Percentiles rank a stretch among this genome's conserved stretches.
These are phyloP conservation scores for Huntiella bhutanensis DNA, from an alignment of 2,329 filamentous ascomycete genomes.

Conservation along the genomic window DNA sequence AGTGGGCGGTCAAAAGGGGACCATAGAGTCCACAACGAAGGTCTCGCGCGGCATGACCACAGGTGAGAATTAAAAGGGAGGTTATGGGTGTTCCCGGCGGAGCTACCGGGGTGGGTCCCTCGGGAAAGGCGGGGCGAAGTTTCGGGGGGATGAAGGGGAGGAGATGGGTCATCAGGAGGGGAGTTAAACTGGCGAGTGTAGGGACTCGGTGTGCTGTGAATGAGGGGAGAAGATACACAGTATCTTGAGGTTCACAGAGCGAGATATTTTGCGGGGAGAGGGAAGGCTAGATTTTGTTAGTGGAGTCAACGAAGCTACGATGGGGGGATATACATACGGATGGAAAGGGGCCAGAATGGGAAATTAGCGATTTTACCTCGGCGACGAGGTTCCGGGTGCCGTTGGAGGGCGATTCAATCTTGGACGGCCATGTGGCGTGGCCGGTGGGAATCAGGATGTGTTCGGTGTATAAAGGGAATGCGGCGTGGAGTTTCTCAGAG, in stretches of 20 bases:
- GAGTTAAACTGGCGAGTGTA: constrained; percentile 43
- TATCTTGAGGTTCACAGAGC: constrained; percentile 21
- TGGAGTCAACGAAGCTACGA: constrained; percentile 42
- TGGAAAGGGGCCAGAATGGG: constrained; percentile 25
- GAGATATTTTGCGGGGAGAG: constrained; percentile 27
- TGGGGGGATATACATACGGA: constrained; percentile 67
- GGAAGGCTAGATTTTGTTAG: constrained; percentile 22
- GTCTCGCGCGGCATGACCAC: constrained; percentile 71
- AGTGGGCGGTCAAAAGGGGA: constrained; percentile 52
- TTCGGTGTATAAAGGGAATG: constrained; percentile 55
- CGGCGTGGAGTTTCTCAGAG: constrained; percentile 25
- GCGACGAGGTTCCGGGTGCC: constrained; percentile 36
- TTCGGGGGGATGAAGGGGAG: constrained; percentile 1
- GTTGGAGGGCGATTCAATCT: constrained; percentile 44
- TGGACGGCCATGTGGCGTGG: constrained; percentile 59
- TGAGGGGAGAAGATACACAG: constrained; percentile 60
- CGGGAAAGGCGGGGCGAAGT: constrained; percentile 26
- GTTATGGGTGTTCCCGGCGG: constrained; percentile 32
- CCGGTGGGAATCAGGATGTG: constrained; percentile 75
- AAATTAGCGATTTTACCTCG: constrained; percentile 50
- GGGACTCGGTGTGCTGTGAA: constrained; percentile 60
- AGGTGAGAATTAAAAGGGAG: constrained; percentile 62
- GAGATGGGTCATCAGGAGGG: neutral
- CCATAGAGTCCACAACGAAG: constrained; percentile 65
- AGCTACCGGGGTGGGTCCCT: constrained; percentile 35